phyloP scores from a whole-genome alignment of 2,329 filamentous ascomycete species.

The Lizonia empirigonia region DNA sequence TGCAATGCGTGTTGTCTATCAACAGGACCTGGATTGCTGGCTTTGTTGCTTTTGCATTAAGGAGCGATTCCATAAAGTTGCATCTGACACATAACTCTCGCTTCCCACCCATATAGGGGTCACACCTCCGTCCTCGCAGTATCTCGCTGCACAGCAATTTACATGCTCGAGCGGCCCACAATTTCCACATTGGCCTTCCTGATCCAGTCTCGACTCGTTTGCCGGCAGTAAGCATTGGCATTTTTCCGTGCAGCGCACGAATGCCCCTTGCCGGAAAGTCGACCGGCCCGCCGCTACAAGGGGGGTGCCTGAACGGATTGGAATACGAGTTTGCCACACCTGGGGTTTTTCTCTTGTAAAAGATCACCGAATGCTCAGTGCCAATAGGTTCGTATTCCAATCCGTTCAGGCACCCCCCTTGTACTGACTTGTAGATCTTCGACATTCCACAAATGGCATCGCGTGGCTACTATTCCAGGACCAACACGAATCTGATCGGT shows the following conservation, averaged over 20 bases:
- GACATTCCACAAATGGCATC: background rate
- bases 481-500: background rate
- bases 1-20: conserved; percentile 1
- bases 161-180: background rate
- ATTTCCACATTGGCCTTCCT: conserved; percentile 12
- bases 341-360: too few species aligned
- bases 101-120: background rate
- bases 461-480: background rate
- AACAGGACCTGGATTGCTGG: background rate
- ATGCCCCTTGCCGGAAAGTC: conserved; percentile 4
- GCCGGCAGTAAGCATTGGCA: background rate
- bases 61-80: conserved; percentile 3
- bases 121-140: background rate
- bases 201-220: background rate
- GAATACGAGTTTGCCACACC: too few species aligned
- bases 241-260: conserved; percentile 2
- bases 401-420: too few species aligned
- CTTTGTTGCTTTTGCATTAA: background rate
- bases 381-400: too few species aligned
- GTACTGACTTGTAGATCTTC: background rate
- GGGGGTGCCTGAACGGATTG: too few species aligned
- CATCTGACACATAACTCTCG: background rate
- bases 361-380: too few species aligned
- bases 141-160: background rate
- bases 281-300: conserved; percentile 8